Evolutionary conservation across 495 filamentous ascomycete genomes (phyloP).

Genomic region (Chaetomidium leptoderma): DNA sequence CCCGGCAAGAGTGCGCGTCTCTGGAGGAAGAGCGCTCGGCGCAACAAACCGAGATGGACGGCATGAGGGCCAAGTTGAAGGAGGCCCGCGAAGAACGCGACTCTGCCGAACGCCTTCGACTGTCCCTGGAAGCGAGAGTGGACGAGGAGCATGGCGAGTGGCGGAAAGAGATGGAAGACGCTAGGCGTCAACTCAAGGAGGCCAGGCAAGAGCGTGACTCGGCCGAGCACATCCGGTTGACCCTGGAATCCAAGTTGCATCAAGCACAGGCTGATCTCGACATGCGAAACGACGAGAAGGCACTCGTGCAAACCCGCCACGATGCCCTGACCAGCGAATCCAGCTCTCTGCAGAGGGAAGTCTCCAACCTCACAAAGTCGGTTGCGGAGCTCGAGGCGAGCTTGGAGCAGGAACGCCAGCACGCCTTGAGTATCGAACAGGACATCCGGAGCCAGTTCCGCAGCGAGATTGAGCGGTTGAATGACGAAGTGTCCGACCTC

Average conservation of each 20-base stretch:
- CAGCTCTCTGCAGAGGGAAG: conserved; percentile 58
- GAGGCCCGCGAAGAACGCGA: conserved; percentile 43
- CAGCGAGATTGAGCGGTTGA: conserved; percentile 56
- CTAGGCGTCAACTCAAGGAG: conserved; percentile 52
- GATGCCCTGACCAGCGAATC: conserved; percentile 66
- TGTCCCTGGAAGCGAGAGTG: conserved; percentile 44
- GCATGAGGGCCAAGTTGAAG: conserved; percentile 36
- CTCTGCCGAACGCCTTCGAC: conserved; percentile 35
- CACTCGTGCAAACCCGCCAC: conserved; percentile 64
- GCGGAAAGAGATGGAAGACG: conserved; percentile 45
- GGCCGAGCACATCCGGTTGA: conserved; percentile 54
- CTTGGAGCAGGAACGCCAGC: conserved; percentile 56
- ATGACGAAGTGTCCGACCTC: conserved; percentile 63
- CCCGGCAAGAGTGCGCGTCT: conserved; percentile 55
- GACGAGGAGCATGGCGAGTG: conserved; percentile 49
- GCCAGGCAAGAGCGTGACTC: conserved; percentile 62
- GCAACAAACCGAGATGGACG: conserved; percentile 46
- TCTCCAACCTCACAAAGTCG: conserved; percentile 51
- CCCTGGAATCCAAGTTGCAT: conserved; percentile 55
- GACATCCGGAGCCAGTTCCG: conserved; percentile 56
- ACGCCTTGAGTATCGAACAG: conserved; percentile 55
- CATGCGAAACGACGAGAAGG: conserved; percentile 59
- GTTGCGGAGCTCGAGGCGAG: conserved; percentile 57
- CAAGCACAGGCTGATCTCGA: conserved; percentile 57
- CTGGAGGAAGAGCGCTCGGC: conserved; percentile 42